Evolutionary conservation across 768 basidiomycete species (phyloP), one percentile per base, ranked within the genome.

Genomic region (Pleurotus tuoliensis): DNA sequence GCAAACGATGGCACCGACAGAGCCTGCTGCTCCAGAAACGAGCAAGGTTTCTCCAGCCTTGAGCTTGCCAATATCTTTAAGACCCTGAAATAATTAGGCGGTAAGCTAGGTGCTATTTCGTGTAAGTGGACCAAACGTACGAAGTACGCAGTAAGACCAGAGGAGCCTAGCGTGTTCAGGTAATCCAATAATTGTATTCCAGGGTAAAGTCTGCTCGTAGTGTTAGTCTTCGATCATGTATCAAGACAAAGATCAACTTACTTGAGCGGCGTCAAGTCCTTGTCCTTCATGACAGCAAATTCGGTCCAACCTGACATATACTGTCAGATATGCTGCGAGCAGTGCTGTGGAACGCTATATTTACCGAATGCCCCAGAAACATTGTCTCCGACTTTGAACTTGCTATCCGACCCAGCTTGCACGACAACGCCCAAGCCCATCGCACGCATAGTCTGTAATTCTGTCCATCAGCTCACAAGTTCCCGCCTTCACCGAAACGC

Each of bases 61-160:
- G 64, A 95, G 69, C 58, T 90, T 70, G 13, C 87, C 92, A 46
- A 96, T 77, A 48, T 92, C 90, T 67, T 84, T 76, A 25, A 98
- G 76, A 7, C 95, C 94, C 93, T 93, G 52, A 16, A 47, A 39
- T 38, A 30, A 13, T 16, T 2, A 44, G 34, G 55, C 59, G 43
- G 30, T 25, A 8, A 22, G 47, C 47, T 49, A 50, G 45, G 49
- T 41, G 52, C 13, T 30, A 30, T 12, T 18, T 16, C 37, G 30
- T 22, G 27, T 12, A 25, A 27, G 38, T 2, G 5, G 44, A 13
- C 2, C 9, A 46, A 6, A 65, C 83, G 55, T 64, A 93, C 93
- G 60, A 94, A 92, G 69, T 94, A 97, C 4, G 94, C 94, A 4
- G 94, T 96, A 66, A 94, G 64, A 7, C 91, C 92, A 9, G 85